Evolutionary conservation across 1,284 basidiomycete species (phyloP).

Genomic region (Cryptococcus hybrid): DNA sequence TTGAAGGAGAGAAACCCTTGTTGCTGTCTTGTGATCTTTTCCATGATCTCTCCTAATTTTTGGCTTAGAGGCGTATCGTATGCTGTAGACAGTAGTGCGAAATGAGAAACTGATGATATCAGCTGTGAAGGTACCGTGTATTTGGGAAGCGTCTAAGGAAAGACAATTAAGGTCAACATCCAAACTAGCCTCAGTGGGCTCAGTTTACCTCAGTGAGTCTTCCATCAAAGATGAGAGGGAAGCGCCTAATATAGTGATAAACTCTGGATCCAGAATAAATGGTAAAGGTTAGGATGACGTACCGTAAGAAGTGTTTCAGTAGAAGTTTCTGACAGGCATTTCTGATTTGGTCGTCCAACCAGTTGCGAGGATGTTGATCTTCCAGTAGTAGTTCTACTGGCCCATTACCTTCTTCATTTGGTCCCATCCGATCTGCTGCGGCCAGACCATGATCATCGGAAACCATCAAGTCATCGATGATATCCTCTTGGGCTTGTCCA

Average conservation of each 20-base stretch:
- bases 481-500: constrained; percentile 1
- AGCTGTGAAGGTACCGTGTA: background rate
- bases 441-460: background rate
- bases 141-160: background rate
- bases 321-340: background rate
- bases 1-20: background rate
- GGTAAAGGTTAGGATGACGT: background rate
- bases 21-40: background rate
- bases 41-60: background rate
- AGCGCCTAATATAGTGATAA: constrained; percentile 4
- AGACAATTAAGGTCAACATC: background rate
- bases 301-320: constrained; percentile 10
- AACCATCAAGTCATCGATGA: background rate
- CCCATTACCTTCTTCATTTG: background rate
- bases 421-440: background rate
- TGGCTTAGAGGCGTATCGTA: constrained; percentile 3
- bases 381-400: background rate
- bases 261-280: background rate
- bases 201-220: background rate
- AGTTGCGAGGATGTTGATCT: background rate
- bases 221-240: constrained; percentile 3
- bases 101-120: constrained; percentile 1
- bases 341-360: constrained; percentile 1
- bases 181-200: too few relatives aligned
- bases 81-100: background rate